A percentile compares a stretch with the other conserved stretches of the same genome.
phyloP scores from a whole-genome alignment of 192 early-diverging fungal genomes.

The Backusella psychrophila region DNA sequence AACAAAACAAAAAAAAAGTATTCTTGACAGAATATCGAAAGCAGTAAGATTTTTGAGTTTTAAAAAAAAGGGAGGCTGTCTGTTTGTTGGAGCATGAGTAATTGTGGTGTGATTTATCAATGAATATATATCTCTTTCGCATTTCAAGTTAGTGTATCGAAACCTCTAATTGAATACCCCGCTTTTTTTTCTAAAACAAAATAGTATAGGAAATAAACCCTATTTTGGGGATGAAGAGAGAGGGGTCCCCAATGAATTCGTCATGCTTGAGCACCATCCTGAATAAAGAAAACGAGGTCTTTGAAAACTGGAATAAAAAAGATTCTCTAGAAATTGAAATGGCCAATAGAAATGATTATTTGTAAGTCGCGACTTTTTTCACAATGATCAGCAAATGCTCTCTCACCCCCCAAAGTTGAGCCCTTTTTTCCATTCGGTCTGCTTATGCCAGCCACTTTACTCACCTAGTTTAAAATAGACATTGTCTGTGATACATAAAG shows the following conservation, averaged over 20 bases:
- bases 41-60: neutral
- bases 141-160: neutral
- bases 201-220: neutral
- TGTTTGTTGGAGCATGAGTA: neutral
- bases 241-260: neutral
- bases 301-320: neutral
- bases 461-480: slow-evolving; percentile 3
- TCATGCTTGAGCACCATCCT: neutral
- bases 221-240: neutral
- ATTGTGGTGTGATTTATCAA: neutral
- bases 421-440: neutral
- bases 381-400: neutral
- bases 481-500: neutral
- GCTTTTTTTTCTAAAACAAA: neutral
- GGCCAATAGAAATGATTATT: neutral
- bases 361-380: neutral
- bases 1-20: neutral
- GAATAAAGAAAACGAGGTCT: neutral
- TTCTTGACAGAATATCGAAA: neutral
- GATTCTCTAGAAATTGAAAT: neutral
- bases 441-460: neutral
- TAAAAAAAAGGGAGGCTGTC: neutral
- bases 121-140: neutral
- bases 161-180: neutral
- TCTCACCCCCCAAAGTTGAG: neutral